Conservation (phyloP, 139 green algal genomes). For the Gonium pectorale region DNA sequence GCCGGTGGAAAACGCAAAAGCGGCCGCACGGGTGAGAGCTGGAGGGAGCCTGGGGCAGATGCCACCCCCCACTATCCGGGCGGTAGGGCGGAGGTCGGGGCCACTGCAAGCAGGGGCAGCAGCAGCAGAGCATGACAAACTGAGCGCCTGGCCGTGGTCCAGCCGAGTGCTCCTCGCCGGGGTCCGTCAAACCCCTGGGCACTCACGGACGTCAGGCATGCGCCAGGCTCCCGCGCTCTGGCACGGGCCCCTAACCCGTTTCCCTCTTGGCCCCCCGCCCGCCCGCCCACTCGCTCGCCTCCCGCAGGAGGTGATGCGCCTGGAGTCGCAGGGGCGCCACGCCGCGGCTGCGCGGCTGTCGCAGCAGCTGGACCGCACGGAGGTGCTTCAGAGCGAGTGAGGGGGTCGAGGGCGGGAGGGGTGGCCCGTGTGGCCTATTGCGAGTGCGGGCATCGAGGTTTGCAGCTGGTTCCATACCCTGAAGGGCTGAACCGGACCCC, state of each 20-base stretch:
- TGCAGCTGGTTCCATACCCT: too few species aligned
- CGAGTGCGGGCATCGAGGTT: neutral
- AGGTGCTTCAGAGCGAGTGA: neutral
- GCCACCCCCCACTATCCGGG: neutral
- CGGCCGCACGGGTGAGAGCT: neutral
- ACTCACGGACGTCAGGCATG: neutral
- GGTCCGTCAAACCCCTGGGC: too few species aligned
- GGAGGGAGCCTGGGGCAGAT: neutral
- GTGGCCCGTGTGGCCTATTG: neutral
- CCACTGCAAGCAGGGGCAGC: neutral
- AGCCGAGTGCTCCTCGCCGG: too few species aligned
- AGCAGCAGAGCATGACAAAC: neutral
- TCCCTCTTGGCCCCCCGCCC: neutral
- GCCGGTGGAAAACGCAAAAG: neutral
- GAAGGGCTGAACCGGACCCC: too few species aligned
- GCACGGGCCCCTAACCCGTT: neutral
- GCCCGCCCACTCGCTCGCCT: too few species aligned
- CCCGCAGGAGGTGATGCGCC: constrained; percentile 25
- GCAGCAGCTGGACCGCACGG: constrained; percentile 12
- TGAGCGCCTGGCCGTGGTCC: too few species aligned
- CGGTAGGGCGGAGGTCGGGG: neutral
- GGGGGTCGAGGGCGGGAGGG: neutral
- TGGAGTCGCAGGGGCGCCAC: neutral
- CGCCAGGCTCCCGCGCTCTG: neutral
- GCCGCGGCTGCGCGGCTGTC: neutral